Conservation (phyloP, 805 yeast species). For the Cyberlindnera meyerae region DNA sequence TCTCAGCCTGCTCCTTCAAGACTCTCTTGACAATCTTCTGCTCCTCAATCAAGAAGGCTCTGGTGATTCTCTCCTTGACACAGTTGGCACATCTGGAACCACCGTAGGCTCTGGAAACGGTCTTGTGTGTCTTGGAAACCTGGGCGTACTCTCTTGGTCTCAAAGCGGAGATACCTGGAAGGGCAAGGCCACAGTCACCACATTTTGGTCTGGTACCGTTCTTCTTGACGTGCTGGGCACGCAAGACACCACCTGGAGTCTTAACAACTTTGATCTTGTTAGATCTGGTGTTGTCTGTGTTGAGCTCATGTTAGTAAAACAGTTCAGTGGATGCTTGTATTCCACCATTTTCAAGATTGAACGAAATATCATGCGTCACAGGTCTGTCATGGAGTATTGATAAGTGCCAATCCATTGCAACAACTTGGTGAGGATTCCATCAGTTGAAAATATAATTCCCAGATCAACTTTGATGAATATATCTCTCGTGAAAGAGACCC, state of each 20-base stretch:
- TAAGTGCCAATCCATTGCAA: no score
- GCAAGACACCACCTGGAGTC: slow-evolving; percentile 99
- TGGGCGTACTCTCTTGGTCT: slow-evolving; percentile 98
- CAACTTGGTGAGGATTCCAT: no score
- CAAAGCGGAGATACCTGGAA: slow-evolving; percentile 86
- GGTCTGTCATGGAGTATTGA: no score
- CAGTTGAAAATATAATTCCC: no score
- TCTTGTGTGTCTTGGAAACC: slow-evolving; percentile 93
- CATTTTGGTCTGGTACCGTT: slow-evolving; percentile 75
- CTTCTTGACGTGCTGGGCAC: slow-evolving; percentile 96
- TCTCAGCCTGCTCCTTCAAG: slow-evolving; percentile 91
- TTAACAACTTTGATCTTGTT: slow-evolving; percentile 99
- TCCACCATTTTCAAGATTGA: no score
- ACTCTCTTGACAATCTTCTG: slow-evolving; percentile 99
- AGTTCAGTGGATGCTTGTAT: no score
- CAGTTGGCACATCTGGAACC: slow-evolving; percentile 98
- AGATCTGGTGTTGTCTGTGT: slow-evolving; percentile 94
- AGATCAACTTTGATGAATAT: no score
- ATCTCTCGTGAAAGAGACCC: no score
- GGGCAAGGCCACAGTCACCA: slow-evolving; percentile 77
- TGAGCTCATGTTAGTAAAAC: no score
- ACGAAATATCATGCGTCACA: neutral
- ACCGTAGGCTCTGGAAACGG: slow-evolving; percentile 99
- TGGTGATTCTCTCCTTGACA: slow-evolving; percentile 98
- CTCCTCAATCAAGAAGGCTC: slow-evolving; percentile 99